Base-by-base conservation (phyloP, 495 filamentous ascomycete species). In the Neurospora sp. region DNA sequence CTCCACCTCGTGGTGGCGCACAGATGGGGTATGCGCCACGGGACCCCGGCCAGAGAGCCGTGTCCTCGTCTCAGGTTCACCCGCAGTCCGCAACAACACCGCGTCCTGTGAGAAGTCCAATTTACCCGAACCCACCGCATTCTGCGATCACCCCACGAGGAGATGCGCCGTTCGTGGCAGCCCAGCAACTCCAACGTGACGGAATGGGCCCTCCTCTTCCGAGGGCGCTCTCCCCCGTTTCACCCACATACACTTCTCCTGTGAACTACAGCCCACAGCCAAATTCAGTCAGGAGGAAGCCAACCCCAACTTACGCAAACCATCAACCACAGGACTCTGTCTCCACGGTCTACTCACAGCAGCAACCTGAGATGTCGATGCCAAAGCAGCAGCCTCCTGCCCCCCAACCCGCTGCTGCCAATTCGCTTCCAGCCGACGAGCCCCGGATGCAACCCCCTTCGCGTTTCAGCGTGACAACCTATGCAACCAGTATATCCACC, bases 381-480 rank as follows among this genome's bases (percentile, higher is more conserved):
- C 22, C 27, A 35, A 75, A 79, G 68, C 72, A 35, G 31, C 76
- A 75, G 3, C 61, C 73, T n/a, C 78, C 75, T 35, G 74, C 74
- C 48, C 41, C 71, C 20, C 76, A 74, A n/a, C 40, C 74, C 9
- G 72, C 77, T 53, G 38, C 72, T 68, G 71, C 72, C 40, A 72
- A 75, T 69, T 27, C 53, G 6, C 53, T 4, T 35, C 27, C 53
- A 18, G 53, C 27, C 14, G 53, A 65, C 31, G 80, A 82, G 8
- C 75, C 77, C 16, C 84, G 80, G 79, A 76, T 80, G 18, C 85
- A 90, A 69, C 91, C 89, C 9, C 77, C 79, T 0, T 94, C 91
- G 71, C 91, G 91, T 48, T 93, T 93, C 83, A 93, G 90, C 79
- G 82, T 89, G 68, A 91, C 91, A 18, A 93, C 92, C 3, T 91